Percentiles rank a stretch among this genome's conserved stretches.
Evolutionary conservation across 2,329 filamentous ascomycete species (phyloP).

Genomic region (Dactylella cylindrospora): DNA sequence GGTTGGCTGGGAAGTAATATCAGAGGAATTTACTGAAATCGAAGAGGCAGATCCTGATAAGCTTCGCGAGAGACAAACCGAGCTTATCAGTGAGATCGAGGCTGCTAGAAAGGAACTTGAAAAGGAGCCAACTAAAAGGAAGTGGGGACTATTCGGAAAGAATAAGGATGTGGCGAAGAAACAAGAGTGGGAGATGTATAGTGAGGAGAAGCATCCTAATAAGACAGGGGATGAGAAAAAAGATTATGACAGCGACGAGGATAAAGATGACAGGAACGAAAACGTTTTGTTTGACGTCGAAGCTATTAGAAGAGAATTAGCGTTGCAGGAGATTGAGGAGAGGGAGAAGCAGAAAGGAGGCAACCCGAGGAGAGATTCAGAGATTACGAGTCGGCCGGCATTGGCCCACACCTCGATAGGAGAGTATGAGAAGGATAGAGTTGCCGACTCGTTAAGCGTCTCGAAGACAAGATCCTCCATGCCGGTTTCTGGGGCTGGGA

Average conservation of each 20-base stretch:
- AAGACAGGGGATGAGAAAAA: conserved; percentile 52
- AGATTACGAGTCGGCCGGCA: conserved; percentile 61
- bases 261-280: conserved; percentile 51
- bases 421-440: conserved; percentile 9
- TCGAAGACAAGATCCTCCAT: conserved; percentile 47
- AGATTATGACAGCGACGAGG: conserved; percentile 56
- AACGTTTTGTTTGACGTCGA: conserved; percentile 90
- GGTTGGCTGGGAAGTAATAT: conserved; percentile 58
- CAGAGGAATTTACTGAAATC: conserved; percentile 49
- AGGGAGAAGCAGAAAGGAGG: conserved; percentile 52
- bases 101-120: conserved; percentile 41
- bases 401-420: conserved; percentile 28
- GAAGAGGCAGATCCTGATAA: conserved; percentile 39
- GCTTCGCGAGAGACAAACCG: conserved; percentile 54
- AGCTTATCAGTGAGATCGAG: conserved; percentile 39
- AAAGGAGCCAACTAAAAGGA: conserved; percentile 44
- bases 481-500: background rate
- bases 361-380: conserved; percentile 76
- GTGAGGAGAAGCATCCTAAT: conserved; percentile 50
- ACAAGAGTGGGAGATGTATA: conserved; percentile 36
- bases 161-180: conserved; percentile 69
- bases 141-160: conserved; percentile 63
- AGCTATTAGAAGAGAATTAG: conserved; percentile 83
- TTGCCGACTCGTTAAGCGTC: conserved; percentile 14
- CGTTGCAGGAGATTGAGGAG: conserved; percentile 64